Evolutionary conservation across 768 basidiomycete genomes (phyloP), one percentile per base, ranked within the genome.

Genomic region (Rhizopogon salebrosus): DNA sequence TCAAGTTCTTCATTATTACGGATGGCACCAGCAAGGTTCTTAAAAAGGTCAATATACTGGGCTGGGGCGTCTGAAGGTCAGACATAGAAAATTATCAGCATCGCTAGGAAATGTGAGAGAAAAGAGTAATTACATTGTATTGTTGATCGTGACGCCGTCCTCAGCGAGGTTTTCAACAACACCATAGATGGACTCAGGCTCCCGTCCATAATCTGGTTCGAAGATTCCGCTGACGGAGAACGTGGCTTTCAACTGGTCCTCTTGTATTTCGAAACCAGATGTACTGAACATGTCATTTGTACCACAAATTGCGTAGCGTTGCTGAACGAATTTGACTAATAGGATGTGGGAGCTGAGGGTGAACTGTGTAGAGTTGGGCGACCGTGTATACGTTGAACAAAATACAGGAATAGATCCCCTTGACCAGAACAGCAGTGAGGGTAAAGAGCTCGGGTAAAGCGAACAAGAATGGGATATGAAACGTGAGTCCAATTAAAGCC

Each of bases 401-500:
- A 48, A 13, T 54, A 14, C 6, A 29, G 20, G 14, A 38, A 22
- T 18, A 34, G 1, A 20, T 24, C 20, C 14, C 0, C 7, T 37
- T 26, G n/a, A n/a, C 84, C 53, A 91, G 73, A 42, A 92, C 84
- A n/a, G 88, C 78, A 58, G 84, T 76, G 34, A 92, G 79, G 8
- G 70, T 78, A 73, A 90, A 92, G 45, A 81, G 68, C 23, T 86
- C 72, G 0, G 89, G 85, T 18, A 87, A 74, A 3, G 87, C 81
- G 51, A 85, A 78, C 52, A 94, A 71, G 66, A 92, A 87, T 0
- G 92, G 91, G 52, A 85, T 60, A 65, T 94, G 92, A 70, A 94
- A 92, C 3, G 86, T 87, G 37, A 85, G 71, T 34, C 85, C 85
- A 18, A 84, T 77, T n/a, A 54, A 92, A 80, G 37, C 90, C 91